Evolutionary conservation across 257 asterid genomes (phyloP), one percentile per base, ranked within the genome.

Genomic region (Scutellaria barbata): DNA sequence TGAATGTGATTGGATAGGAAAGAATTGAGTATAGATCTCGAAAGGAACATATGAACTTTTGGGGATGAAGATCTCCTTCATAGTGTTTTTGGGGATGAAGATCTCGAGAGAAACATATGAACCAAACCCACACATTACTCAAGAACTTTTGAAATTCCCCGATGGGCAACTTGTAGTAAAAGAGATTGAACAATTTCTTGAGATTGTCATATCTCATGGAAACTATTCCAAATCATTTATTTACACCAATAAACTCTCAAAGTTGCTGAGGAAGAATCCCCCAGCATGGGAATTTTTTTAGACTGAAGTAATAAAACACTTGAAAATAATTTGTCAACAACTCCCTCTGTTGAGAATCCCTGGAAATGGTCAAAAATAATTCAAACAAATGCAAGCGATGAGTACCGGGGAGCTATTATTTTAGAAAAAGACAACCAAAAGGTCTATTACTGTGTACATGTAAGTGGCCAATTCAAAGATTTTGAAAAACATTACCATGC

Each of bases 351-450:
- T 64, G 0, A 5, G 25, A 1, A 65, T 22, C 0, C 58, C 46
- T 0, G 33, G 14, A 0, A 10, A 22, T 2, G 71, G 47, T 0
- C n/a, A 65, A 22, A 5, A 10, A 63, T 63, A 8, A 3, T 63
- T 1, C 55, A 63, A 11, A 63, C 69, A 2, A 47, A 65, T 46
- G 58, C 9, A 0, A 65, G 58, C 8, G n/a, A 48, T 65, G 58
- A 65, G 1, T 48, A 22, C 1, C 47, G 56, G 59, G 45, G 46
- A 11, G 58, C n/a, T 2, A 9, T 65, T 0, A 7, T 65, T 0
- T 1, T 65, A 0, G 59, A 47, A 22, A 25, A 65, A 0, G 14
- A 1, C 0, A 14, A 33, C 0, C 18, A 17, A 6, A 42, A 18
- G 9, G 1, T 63, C 3, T 16, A 43, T 6, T 63, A 43, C 5